These are phyloP conservation scores for Hamamelis virginiana DNA, from an alignment of 164 flowering plant species.

Conservation along the genomic window DNA sequence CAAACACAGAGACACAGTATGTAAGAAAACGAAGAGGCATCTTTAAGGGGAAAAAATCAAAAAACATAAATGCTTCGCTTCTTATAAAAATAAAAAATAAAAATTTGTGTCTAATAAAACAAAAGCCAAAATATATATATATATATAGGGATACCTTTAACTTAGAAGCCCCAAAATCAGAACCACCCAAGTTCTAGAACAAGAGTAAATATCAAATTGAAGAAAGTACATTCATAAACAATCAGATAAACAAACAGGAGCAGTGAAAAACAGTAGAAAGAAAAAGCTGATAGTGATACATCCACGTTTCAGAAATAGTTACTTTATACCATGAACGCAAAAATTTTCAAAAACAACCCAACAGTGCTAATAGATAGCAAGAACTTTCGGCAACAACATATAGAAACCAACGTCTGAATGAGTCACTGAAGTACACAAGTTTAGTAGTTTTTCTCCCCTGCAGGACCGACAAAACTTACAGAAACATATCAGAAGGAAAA, in stretches of 20 bases:
- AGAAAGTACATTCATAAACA: neutral
- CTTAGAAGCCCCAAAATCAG: too few relatives aligned
- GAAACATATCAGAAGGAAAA: neutral
- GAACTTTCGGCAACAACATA: too few relatives aligned
- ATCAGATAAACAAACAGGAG: neutral
- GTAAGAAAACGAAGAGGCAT: too few relatives aligned
- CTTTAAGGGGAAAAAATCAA: too few relatives aligned
- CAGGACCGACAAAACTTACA: neutral
- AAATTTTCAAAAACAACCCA: neutral
- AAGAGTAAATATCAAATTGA: neutral
- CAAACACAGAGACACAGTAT: too few relatives aligned
- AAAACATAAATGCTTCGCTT: too few relatives aligned
- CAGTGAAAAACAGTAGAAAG: neutral
- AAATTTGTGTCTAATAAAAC: too few relatives aligned
- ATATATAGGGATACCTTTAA: too few relatives aligned
- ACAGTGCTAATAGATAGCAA: neutral
- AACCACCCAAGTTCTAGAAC: too few relatives aligned
- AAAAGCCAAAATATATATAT: too few relatives aligned
- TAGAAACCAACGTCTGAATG: neutral
- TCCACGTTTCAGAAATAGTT: neutral
- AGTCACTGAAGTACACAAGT: neutral
- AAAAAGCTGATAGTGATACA: neutral
- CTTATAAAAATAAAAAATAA: too few relatives aligned
- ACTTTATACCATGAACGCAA: neutral
- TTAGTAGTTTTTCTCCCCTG: neutral